A percentile compares a stretch with the other conserved stretches of the same genome.
Evolutionary conservation across 2,329 filamentous ascomycete species (phyloP).

Genomic region (Sporothrix mexicana): DNA sequence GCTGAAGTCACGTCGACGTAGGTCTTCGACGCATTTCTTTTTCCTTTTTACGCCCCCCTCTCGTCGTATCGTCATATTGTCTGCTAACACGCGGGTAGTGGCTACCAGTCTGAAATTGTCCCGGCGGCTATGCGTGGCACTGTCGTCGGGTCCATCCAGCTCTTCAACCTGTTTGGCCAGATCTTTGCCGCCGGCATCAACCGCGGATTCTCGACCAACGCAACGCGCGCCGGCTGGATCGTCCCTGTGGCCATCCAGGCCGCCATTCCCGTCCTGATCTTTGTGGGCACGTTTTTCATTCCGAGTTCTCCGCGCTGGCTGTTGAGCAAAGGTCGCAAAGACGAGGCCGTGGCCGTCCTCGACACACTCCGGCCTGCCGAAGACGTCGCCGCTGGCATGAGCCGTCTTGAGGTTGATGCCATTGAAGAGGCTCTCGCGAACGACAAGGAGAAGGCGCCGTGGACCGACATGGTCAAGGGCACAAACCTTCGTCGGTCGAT

Average conservation of each 20-base stretch:
- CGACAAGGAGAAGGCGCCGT: constrained; percentile 26
- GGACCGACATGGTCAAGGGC: constrained; percentile 28
- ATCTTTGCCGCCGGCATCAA: constrained; percentile 31
- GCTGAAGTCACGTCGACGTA: constrained; percentile 27
- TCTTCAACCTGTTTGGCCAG: constrained; percentile 32
- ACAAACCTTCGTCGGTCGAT: constrained; percentile 21
- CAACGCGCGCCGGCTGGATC: constrained; percentile 20
- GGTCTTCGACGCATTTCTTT: background rate
- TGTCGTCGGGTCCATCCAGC: constrained; percentile 29
- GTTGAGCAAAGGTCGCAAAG: constrained; percentile 51
- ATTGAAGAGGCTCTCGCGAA: constrained; percentile 19
- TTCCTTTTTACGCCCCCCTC: background rate
- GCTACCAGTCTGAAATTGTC: constrained; percentile 30
- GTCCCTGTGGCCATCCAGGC: constrained; percentile 29
- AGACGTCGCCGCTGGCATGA: constrained; percentile 23
- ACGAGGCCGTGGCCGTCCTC: constrained; percentile 47
- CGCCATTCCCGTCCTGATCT: constrained; percentile 42
- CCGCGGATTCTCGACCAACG: constrained; percentile 26
- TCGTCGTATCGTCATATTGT: background rate
- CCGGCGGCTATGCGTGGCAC: constrained; percentile 30
- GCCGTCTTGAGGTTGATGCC: constrained; percentile 28
- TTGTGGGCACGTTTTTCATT: constrained; percentile 49
- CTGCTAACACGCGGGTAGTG: background rate
- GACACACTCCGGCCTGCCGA: constrained; percentile 23
- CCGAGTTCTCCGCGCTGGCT: constrained; percentile 57